Percentiles rank a stretch among this genome's conserved stretches.
Conservation (phyloP, 1,284 basidiomycete genomes). For the Cryptococcus sp. region DNA sequence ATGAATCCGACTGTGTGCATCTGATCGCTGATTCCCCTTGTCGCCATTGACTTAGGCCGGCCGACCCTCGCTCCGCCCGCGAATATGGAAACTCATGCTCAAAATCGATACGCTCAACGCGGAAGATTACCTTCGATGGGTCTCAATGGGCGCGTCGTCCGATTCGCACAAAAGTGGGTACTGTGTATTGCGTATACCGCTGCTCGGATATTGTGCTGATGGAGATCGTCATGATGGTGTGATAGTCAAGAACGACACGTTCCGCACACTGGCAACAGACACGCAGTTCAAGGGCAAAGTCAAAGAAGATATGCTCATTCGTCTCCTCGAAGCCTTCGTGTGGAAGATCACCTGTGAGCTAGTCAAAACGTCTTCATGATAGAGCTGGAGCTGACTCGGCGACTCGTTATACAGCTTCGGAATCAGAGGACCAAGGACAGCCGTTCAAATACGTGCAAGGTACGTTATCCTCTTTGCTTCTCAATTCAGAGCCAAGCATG, state of each 20-base stretch:
- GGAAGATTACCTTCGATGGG: slow-evolving; percentile 76
- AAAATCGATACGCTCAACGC: slow-evolving; percentile 74
- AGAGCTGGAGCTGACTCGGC: no score
- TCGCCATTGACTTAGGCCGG: slow-evolving; percentile 13
- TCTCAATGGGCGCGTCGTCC: slow-evolving; percentile 77
- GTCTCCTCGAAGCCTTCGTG: slow-evolving; percentile 92
- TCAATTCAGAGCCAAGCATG: no score
- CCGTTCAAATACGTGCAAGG: slow-evolving; percentile 92
- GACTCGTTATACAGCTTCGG: slow-evolving; percentile 4
- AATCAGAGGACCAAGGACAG: slow-evolving; percentile 54
- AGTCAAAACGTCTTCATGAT: background rate
- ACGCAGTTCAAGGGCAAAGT: slow-evolving; percentile 92
- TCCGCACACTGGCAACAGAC: slow-evolving; percentile 90
- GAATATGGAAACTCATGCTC: slow-evolving; percentile 88
- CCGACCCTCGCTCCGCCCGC: slow-evolving; percentile 42
- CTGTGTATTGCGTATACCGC: background rate
- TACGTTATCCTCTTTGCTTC: slow-evolving; percentile 7
- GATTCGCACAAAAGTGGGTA: slow-evolving; percentile 84
- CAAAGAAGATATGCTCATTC: slow-evolving; percentile 92
- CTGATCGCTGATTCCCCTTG: background rate
- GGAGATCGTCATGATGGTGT: background rate
- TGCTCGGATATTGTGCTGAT: background rate
- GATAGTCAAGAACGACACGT: slow-evolving; percentile 58
- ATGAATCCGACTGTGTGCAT: no score
- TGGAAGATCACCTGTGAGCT: slow-evolving; percentile 77